Percentiles rank a stretch among this genome's conserved stretches.
Evolutionary conservation across 257 asterid species (phyloP).

Genomic region (Prunella vulgaris): DNA sequence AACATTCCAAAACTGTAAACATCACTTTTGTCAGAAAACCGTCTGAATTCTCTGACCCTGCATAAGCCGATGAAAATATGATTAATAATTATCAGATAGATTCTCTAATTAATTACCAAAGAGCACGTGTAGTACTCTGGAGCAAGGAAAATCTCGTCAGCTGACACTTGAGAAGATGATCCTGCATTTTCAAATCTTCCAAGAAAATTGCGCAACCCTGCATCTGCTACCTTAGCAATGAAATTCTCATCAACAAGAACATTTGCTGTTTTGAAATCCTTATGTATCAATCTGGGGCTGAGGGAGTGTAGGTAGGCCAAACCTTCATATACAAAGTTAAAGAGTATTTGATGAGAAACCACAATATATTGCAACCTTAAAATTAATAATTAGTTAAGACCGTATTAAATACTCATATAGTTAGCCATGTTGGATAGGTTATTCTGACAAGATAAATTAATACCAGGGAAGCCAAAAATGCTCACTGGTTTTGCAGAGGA

Average conservation of each 20-base stretch:
- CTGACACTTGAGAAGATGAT: slow-evolving; percentile 55
- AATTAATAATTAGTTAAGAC: slow-evolving; percentile 15
- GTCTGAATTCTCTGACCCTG: slow-evolving; percentile 84
- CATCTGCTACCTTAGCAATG: slow-evolving; percentile 89
- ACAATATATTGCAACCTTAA: slow-evolving; percentile 12
- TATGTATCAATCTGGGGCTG: slow-evolving; percentile 82
- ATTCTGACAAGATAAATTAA: slow-evolving; percentile 44
- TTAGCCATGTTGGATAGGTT: slow-evolving; percentile 23
- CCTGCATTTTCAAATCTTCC: slow-evolving; percentile 73
- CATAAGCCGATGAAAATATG: slow-evolving; percentile 23
- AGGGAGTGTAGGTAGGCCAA: slow-evolving; percentile 79
- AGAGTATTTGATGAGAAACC: slow-evolving; percentile 21
- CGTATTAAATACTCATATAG: slow-evolving; percentile 19
- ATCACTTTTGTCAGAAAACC: slow-evolving; percentile 86
- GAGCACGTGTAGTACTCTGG: slow-evolving; percentile 60
- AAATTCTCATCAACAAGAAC: slow-evolving; percentile 93
- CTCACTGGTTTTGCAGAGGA: slow-evolving; percentile 96
- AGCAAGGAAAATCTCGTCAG: slow-evolving; percentile 73
- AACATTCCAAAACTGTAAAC: slow-evolving; percentile 86
- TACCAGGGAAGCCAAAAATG: slow-evolving; percentile 84
- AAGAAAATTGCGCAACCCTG: slow-evolving; percentile 85
- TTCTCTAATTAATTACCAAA: slow-evolving; percentile 1
- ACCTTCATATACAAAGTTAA: slow-evolving; percentile 41
- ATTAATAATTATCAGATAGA: slow-evolving; percentile 3
- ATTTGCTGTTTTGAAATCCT: slow-evolving; percentile 88